These are phyloP conservation scores for Neostapfia colusana DNA, from an alignment of 176 grass and related monocot genomes.

Conservation along the genomic window DNA sequence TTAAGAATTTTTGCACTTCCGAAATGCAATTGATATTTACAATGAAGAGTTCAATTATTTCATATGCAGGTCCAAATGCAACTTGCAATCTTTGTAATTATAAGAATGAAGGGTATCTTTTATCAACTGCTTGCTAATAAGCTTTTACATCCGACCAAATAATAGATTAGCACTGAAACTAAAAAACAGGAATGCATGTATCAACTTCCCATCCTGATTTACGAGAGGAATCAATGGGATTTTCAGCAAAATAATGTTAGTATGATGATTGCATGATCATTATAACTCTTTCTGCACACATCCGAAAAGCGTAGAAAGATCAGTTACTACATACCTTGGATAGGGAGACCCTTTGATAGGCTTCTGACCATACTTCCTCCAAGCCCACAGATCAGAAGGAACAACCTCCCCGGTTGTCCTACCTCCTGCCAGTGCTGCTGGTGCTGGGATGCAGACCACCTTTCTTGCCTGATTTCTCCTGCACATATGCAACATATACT, in stretches of 20 bases:
- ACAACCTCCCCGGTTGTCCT: slow-evolving; percentile 78
- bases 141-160: slow-evolving; percentile 30
- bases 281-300: slow-evolving; percentile 15
- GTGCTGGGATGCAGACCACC: slow-evolving; percentile 94
- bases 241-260: slow-evolving; percentile 35
- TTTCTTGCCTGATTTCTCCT: slow-evolving; percentile 96
- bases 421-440: slow-evolving; percentile 49
- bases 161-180: not conserved
- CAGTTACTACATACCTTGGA: slow-evolving; percentile 56
- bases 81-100: slow-evolving; percentile 25
- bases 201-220: too few relatives aligned
- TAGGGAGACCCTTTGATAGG: slow-evolving; percentile 99
- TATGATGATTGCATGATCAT: not conserved
- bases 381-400: slow-evolving; percentile 98
- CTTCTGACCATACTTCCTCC: slow-evolving; percentile 99
- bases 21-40: slow-evolving; percentile 14
- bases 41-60: slow-evolving; percentile 25
- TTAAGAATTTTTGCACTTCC: slow-evolving; percentile 18
- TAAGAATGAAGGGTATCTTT: slow-evolving; percentile 9
- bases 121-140: slow-evolving; percentile 33
- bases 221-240: slow-evolving; percentile 36
- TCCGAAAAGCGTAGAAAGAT: slow-evolving; percentile 3
- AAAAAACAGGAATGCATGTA: not conserved
- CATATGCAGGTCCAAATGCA: slow-evolving; percentile 30
- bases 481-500: slow-evolving; percentile 35